Conservation (phyloP, 2,329 filamentous ascomycete genomes). For the Parastagonospora avenae region DNA sequence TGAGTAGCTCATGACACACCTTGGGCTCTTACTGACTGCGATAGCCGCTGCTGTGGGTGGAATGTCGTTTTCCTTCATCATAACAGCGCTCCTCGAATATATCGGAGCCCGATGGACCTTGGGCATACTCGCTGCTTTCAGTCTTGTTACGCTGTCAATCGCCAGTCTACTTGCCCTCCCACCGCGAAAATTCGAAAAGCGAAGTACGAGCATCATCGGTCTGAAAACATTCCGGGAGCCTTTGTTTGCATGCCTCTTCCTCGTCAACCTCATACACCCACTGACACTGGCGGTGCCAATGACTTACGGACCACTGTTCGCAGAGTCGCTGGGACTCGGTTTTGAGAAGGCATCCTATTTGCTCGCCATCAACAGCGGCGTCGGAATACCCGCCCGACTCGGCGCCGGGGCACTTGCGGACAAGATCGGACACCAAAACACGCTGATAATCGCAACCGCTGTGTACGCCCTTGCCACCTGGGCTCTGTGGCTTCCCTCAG, state of each 20-base stretch:
- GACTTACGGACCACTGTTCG: conserved; percentile 57
- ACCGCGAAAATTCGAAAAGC: conserved; percentile 47
- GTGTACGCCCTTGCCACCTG: conserved; percentile 20
- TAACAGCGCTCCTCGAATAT: conserved; percentile 49
- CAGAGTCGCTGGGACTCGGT: conserved; percentile 50
- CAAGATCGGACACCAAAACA: conserved; percentile 55
- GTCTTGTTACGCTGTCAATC: conserved; percentile 46
- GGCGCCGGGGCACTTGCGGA: conserved; percentile 54
- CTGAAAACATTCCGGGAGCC: conserved; percentile 46
- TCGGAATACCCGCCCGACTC: conserved; percentile 54
- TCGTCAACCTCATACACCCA: conserved; percentile 46
- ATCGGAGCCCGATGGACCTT: conserved; percentile 55
- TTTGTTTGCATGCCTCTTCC: conserved; percentile 49
- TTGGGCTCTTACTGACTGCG: not conserved
- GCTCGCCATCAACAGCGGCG: conserved; percentile 53
- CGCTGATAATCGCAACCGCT: conserved; percentile 47
- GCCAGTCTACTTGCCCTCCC: conserved; percentile 43
- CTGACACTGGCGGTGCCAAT: conserved; percentile 55
- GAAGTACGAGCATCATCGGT: conserved; percentile 47
- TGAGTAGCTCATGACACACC: conserved; percentile 1
- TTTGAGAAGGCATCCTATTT: conserved; percentile 51
- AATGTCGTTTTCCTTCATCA: conserved; percentile 16
- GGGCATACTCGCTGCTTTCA: conserved; percentile 47
- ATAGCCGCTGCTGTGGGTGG: conserved; percentile 23
- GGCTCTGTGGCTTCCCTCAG: conserved; percentile 24